These are phyloP conservation scores for Cinnamomum micranthum DNA, from an alignment of 164 flowering plant species.

Conservation along the genomic window DNA sequence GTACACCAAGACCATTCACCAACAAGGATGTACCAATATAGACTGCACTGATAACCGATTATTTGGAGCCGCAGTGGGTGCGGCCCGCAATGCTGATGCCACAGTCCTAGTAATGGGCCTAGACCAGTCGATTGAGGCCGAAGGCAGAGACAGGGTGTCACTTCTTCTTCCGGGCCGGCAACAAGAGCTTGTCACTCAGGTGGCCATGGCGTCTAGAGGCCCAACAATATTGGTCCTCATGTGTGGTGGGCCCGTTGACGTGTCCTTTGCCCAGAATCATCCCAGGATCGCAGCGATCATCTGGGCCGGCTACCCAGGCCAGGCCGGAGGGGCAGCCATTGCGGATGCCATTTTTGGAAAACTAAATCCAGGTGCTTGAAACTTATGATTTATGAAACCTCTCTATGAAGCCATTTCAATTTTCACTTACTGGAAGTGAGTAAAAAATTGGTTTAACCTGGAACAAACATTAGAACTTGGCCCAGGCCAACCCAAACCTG, in stretches of 20 bases:
- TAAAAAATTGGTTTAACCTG: no score
- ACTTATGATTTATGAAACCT: neutral
- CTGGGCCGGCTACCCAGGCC: constrained; percentile 97
- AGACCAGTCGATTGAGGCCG: constrained; percentile 88
- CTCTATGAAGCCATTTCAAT: neutral
- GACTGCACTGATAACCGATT: constrained; percentile 38
- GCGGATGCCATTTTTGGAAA: constrained; percentile 81
- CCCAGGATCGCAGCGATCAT: constrained; percentile 54
- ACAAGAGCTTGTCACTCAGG: constrained; percentile 62
- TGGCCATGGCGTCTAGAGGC: constrained; percentile 67
- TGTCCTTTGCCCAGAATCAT: constrained; percentile 67
- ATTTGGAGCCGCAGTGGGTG: constrained; percentile 55
- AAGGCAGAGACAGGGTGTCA: constrained; percentile 51
- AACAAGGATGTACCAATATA: constrained; percentile 61
- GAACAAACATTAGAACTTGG: no score
- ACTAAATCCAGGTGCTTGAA: constrained; percentile 63
- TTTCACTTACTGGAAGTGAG: no score
- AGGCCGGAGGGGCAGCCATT: constrained; percentile 86
- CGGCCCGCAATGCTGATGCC: constrained; percentile 72
- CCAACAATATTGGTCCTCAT: constrained; percentile 71
- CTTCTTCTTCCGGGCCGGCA: constrained; percentile 81
- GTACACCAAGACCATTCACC: constrained; percentile 51
- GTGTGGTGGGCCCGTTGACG: constrained; percentile 88
- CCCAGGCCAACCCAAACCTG: no score
- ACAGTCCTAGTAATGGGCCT: constrained; percentile 82